phyloP scores from a whole-genome alignment of 495 filamentous ascomycete genomes.

The Tetracladium setigerum region DNA sequence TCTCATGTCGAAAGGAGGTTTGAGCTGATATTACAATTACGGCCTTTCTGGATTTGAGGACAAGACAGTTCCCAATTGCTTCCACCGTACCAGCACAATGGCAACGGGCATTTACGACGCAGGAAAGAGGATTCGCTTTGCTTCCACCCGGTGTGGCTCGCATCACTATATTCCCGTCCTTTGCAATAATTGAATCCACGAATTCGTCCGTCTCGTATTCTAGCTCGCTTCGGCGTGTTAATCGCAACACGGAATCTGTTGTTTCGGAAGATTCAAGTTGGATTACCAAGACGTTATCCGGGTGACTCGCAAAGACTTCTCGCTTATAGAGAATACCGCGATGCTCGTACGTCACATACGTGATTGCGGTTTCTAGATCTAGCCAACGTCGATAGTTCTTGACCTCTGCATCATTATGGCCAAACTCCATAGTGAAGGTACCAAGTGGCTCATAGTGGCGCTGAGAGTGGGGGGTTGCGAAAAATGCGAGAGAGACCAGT shows the following conservation, averaged over 20 bases:
- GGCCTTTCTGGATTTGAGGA: constrained; percentile 24
- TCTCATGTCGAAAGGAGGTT: constrained; percentile 29
- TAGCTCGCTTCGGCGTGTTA: constrained; percentile 8
- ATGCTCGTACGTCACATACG: constrained; percentile 7
- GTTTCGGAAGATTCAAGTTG: constrained; percentile 27
- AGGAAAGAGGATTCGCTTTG: constrained; percentile 27
- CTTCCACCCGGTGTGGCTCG: constrained; percentile 32
- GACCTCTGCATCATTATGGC: constrained; percentile 24
- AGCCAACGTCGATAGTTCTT: constrained; percentile 36
- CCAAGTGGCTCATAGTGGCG: constrained; percentile 42
- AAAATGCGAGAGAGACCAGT: constrained; percentile 31
- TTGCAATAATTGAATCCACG: constrained; percentile 26
- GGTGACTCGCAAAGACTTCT: constrained; percentile 34
- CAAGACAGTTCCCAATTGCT: constrained; percentile 28
- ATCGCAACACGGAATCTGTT: constrained; percentile 8
- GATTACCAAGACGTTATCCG: constrained; percentile 35
- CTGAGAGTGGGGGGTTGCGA: constrained; percentile 34
- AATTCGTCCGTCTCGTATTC: constrained; percentile 35
- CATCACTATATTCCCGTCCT: constrained; percentile 28
- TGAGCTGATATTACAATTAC: constrained; percentile 33
- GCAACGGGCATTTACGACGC: constrained; percentile 24
- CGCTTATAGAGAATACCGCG: background rate
- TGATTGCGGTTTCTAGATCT: constrained; percentile 21
- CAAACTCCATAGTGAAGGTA: constrained; percentile 38
- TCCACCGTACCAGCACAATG: constrained; percentile 21